Conservation (phyloP, 805 yeast genomes). For the Tetrapisispora phaffii region DNA sequence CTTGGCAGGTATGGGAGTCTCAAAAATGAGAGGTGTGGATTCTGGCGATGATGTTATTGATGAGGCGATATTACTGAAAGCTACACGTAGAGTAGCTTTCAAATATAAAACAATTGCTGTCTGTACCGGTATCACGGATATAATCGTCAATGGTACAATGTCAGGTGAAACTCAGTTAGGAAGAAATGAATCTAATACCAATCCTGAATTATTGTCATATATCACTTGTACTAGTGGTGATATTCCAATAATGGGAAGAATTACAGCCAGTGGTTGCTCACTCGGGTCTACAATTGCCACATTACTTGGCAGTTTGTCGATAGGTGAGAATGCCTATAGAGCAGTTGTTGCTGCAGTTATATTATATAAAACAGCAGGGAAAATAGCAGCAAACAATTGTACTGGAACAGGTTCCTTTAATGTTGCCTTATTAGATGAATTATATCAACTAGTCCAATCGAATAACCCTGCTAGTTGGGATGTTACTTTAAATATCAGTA, state of each 20-base stretch:
- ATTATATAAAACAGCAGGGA: constrained; percentile 55
- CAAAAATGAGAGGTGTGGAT: constrained; percentile 69
- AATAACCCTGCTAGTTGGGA: constrained; percentile 23
- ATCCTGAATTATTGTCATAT: constrained; percentile 20
- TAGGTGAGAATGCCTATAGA: constrained; percentile 27
- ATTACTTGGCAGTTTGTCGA: constrained; percentile 38
- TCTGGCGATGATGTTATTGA: constrained; percentile 22
- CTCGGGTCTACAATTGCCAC: constrained; percentile 65
- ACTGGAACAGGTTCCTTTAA: constrained; percentile 31
- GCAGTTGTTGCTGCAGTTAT: constrained; percentile 48
- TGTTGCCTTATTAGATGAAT: constrained; percentile 23
- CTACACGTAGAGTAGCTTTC: constrained; percentile 41
- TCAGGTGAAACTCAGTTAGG: constrained; percentile 17
- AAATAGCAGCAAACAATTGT: constrained; percentile 35
- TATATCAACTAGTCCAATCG: constrained; percentile 18
- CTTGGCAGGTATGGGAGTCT: constrained; percentile 39
- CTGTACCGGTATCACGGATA: constrained; percentile 54
- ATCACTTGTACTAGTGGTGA: constrained; percentile 44
- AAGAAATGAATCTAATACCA: constrained; percentile 9
- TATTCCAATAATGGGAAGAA: constrained; percentile 46
- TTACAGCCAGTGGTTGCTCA: constrained; percentile 81
- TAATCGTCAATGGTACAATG: constrained; percentile 39
- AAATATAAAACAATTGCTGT: constrained; percentile 53
- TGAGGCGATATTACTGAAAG: constrained; percentile 26
- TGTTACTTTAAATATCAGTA: constrained; percentile 8